A percentile compares a stretch with the other conserved stretches of the same genome.
Evolutionary conservation across 345 rosid genomes (phyloP).

Genomic region (Bretschneidera sinensis): DNA sequence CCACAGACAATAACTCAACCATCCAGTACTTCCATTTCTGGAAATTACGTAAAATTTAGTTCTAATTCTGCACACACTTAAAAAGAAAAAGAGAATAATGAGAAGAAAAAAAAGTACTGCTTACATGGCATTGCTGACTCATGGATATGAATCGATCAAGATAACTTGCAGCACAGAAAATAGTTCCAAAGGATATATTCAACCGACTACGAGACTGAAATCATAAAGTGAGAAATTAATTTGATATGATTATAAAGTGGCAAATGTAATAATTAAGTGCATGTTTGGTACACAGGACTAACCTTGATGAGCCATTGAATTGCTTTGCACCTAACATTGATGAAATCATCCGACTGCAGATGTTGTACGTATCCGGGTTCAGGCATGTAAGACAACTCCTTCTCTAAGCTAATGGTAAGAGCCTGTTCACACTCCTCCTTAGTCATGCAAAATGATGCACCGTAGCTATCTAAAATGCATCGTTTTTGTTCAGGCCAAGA

Average conservation of each 20-base stretch:
- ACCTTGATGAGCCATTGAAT: constrained; percentile 44
- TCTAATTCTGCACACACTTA: not conserved
- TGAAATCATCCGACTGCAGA: constrained; percentile 26
- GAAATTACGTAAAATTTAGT: not conserved
- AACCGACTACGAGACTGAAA: constrained; percentile 43
- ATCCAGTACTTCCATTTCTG: constrained; percentile 75
- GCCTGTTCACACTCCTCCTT: constrained; percentile 29
- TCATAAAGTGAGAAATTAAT: not conserved
- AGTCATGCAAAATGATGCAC: not conserved
- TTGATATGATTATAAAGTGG: not conserved
- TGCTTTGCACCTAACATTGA: constrained; percentile 24
- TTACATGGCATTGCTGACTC: constrained; percentile 50
- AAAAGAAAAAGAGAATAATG: not conserved
- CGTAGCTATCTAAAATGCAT: not conserved
- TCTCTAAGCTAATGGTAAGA: constrained; percentile 17
- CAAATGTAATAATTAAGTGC: not conserved
- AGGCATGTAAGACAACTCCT: constrained; percentile 39
- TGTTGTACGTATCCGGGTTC: constrained; percentile 21
- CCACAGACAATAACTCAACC: constrained; percentile 51
- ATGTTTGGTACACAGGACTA: not conserved
- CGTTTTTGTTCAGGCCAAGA: constrained; percentile 2
- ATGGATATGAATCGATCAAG: constrained; percentile 53
- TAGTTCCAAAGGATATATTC: constrained; percentile 34
- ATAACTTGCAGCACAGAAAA: constrained; percentile 54
- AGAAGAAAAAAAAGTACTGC: not conserved